Evolutionary conservation across 768 basidiomycete species (phyloP).

Genomic region (Leccinellum luteum): DNA sequence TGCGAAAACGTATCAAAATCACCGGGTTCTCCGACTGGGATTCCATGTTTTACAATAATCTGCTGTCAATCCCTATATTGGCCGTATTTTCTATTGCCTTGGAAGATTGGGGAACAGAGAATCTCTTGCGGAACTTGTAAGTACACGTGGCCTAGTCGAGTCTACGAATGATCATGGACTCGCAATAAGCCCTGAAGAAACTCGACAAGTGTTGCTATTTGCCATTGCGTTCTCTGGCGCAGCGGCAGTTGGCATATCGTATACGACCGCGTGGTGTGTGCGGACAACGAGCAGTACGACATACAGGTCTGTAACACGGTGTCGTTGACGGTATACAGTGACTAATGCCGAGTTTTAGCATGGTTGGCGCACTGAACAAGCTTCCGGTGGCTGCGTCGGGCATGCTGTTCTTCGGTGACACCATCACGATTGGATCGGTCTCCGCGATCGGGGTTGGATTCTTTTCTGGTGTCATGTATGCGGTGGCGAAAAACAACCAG

Average conservation of each 20-base stretch:
- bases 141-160: constrained; percentile 28
- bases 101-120: constrained; percentile 87
- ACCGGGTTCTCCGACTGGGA: constrained; percentile 99
- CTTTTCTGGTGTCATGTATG: constrained; percentile 88
- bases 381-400: constrained; percentile 98
- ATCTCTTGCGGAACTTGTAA: constrained; percentile 84
- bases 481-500: constrained; percentile 92
- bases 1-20: constrained; percentile 94
- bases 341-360: constrained; percentile 44
- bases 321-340: not conserved
- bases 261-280: constrained; percentile 98
- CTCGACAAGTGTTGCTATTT: constrained; percentile 71
- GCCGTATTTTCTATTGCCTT: constrained; percentile 75
- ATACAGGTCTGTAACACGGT: constrained; percentile 64
- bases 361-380: constrained; percentile 98
- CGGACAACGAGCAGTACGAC: constrained; percentile 95
- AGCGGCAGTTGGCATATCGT: constrained; percentile 95
- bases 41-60: constrained; percentile 98
- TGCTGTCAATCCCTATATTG: constrained; percentile 91
- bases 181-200: constrained; percentile 69
- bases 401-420: constrained; percentile 94
- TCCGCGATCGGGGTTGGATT: constrained; percentile 87
- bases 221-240: constrained; percentile 97
- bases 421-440: constrained; percentile 83
- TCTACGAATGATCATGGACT: not conserved